Conservation (phyloP, 768 basidiomycete species). For the Chalciporus piperatus region DNA sequence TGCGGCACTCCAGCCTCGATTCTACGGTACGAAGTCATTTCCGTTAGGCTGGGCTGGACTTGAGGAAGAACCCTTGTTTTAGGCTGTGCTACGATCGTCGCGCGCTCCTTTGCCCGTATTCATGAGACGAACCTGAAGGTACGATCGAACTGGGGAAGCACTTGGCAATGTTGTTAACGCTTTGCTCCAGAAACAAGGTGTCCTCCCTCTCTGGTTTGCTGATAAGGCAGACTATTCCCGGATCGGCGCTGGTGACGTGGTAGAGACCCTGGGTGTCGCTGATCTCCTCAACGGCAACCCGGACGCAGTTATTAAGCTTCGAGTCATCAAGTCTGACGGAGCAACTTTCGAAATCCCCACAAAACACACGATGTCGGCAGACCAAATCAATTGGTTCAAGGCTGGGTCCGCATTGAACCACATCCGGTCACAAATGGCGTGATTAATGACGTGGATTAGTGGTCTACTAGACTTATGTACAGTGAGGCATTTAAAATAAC, state of each 20-base stretch:
- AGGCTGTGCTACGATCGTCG: conserved; percentile 87
- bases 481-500: neutral
- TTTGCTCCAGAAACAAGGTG: conserved; percentile 82
- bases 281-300: conserved; percentile 52
- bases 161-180: conserved; percentile 2
- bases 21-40: conserved; percentile 58
- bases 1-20: conserved; percentile 94
- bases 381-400: conserved; percentile 88
- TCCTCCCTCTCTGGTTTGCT: conserved; percentile 92
- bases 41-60: neutral
- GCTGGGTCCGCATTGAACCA: conserved; percentile 89
- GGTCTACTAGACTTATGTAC: neutral
- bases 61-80: neutral
- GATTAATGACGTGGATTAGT: neutral
- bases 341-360: conserved; percentile 65
- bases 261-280: conserved; percentile 83
- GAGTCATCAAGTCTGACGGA: conserved; percentile 66
- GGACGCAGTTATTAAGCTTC: conserved; percentile 46
- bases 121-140: conserved; percentile 98
- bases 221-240: conserved; percentile 82
- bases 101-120: conserved; percentile 94
- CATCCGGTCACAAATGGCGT: conserved; percentile 62
- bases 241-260: conserved; percentile 76
- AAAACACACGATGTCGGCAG: conserved; percentile 85
- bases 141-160: conserved; percentile 9